Base-by-base conservation (phyloP, 805 yeast genomes). In the Cyberlindnera petersonii region DNA sequence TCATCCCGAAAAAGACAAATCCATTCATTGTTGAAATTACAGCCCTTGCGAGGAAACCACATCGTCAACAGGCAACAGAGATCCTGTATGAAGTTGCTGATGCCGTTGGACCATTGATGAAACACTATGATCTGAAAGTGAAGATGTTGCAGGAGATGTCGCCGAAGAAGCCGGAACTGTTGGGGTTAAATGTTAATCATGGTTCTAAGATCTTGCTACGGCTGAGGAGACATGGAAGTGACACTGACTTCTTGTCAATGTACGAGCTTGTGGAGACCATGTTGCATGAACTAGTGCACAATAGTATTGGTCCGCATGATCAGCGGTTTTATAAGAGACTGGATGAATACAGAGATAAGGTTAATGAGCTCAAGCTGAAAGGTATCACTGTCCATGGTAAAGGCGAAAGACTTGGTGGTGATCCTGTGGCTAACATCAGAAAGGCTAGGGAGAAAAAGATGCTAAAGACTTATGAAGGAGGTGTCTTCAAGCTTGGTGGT, bases 261-360 rank as follows among this genome's bases (percentile, higher is more conserved):
- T 70, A 77, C 4, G 79, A 78, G 35, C 62, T 89, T 2, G 55
- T 89, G 19, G 95, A 88, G 1, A 87, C 96, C 0, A 74, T 88
- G 78, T 65, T 91, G 5, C 98, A 91, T 60, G 98, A 91, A 58
- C 66, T 91, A 29, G 75, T 86, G 2, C 98, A 91, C 58, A 89
- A 87, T 57, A 56, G 69, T 16, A 65, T 66, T 52, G 96, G 96
- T 0, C 84, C 95, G 0, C 98, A 91, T 56, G 82, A 91, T 63
- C 72, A 64, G 3, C 63, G 62, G 42, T 91, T 91, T 55, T 86
- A 86, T 56, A 64, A 64, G 35, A 70, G 71, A 35, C 59, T 87
- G 47, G 91, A 84, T 39, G 77, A 74, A 43, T 65, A 84, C 28
- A 74, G 32, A 5, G 32, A 26, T 2, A 52, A 47, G 32, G 44